These are phyloP conservation scores for Arxiozyma telluris DNA, from an alignment of 1,139 yeast genomes.

Conservation along the genomic window DNA sequence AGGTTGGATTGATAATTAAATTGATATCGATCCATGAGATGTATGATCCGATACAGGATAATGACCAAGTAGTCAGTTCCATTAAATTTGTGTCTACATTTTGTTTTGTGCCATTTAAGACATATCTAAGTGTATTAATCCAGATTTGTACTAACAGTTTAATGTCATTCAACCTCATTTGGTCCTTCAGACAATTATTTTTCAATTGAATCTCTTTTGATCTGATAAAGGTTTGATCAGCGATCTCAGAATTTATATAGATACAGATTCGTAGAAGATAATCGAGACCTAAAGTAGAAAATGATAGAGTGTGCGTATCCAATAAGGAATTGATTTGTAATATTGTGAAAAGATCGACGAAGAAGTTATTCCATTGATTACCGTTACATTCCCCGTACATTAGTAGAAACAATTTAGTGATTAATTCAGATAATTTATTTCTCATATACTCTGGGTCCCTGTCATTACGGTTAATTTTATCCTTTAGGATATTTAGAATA, in stretches of 20 bases:
- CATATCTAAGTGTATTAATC: conserved; percentile 46
- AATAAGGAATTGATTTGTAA: conserved; percentile 25
- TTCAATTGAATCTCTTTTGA: conserved; percentile 54
- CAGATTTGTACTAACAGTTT: conserved; percentile 55
- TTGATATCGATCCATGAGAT: conserved; percentile 93
- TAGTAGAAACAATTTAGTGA: conserved; percentile 61
- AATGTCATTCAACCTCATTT: conserved; percentile 72
- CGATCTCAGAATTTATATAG: conserved; percentile 82
- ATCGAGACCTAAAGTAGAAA: conserved; percentile 48
- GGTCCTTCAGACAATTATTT: conserved; percentile 68
- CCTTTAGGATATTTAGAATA: conserved; percentile 36
- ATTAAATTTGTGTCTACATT: conserved; percentile 9
- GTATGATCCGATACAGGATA: conserved; percentile 60
- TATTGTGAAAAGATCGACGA: conserved; percentile 51
- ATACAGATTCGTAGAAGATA: conserved; percentile 65
- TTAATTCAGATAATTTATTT: conserved; percentile 70
- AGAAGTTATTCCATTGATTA: conserved; percentile 54
- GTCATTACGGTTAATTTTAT: conserved; percentile 29
- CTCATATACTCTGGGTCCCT: conserved; percentile 56
- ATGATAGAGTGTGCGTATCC: conserved; percentile 16
- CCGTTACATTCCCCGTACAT: conserved; percentile 42
- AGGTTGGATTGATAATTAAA: conserved; percentile 60
- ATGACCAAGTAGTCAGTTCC: conserved; percentile 22
- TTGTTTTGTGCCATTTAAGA: conserved; percentile 15
- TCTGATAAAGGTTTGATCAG: conserved; percentile 76